Evolutionary conservation across 805 yeast species (phyloP).

Genomic region (Zygotorulaspora chibaensis): DNA sequence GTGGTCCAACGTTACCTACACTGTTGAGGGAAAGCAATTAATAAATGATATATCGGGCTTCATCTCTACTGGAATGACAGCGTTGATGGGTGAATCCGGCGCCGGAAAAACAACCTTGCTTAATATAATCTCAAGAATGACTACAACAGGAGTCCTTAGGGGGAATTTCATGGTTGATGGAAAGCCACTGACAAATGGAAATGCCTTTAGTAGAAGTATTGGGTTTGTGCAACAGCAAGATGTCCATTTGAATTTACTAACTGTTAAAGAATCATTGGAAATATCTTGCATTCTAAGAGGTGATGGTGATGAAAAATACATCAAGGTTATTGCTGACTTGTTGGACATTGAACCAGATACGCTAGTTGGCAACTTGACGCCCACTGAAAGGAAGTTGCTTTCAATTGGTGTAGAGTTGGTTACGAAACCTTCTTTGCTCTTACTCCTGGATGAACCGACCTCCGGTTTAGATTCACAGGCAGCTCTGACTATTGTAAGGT

Average conservation of each 20-base stretch:
- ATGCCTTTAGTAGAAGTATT: conserved; percentile 49
- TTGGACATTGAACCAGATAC: conserved; percentile 41
- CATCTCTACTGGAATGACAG: conserved; percentile 62
- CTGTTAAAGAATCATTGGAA: conserved; percentile 51
- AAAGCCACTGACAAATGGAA: conserved; percentile 37
- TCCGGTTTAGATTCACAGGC: conserved; percentile 58
- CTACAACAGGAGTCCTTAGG: conserved; percentile 51
- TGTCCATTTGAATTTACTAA: conserved; percentile 46
- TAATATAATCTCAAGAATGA: conserved; percentile 49
- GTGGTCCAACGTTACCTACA: conserved; percentile 61
- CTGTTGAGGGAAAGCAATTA: conserved; percentile 38
- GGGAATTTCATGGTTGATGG: conserved; percentile 60
- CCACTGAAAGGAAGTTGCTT: conserved; percentile 51
- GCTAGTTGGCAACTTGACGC: conserved; percentile 52
- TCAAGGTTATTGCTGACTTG: conserved; percentile 36
- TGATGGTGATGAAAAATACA: conserved; percentile 26
- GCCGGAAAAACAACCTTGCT: conserved; percentile 62
- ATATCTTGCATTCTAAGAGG: conserved; percentile 51
- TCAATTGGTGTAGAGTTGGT: conserved; percentile 55
- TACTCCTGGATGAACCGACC: conserved; percentile 59
- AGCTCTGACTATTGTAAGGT: conserved; percentile 54
- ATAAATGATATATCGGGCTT: conserved; percentile 54
- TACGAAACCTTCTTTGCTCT: conserved; percentile 49
- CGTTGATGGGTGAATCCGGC: conserved; percentile 64
- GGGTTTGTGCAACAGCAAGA: conserved; percentile 62